Conservation (phyloP, 257 asterid genomes). For the Lithospermum erythrorhizon region DNA sequence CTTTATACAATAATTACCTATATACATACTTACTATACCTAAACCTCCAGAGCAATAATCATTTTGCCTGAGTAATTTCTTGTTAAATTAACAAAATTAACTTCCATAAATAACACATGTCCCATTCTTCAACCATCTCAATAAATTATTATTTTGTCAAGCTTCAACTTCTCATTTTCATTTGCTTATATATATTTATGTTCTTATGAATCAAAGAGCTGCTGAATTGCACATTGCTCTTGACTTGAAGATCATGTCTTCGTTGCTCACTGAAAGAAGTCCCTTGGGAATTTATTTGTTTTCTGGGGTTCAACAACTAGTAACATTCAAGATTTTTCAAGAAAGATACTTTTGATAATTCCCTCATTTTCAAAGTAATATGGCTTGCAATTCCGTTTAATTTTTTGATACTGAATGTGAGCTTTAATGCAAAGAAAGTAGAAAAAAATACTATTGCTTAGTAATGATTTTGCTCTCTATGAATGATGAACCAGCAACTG, state of each 20-base stretch:
- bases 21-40: slow-evolving; percentile 1
- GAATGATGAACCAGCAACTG: no score
- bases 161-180: neutral
- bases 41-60: slow-evolving; percentile 1
- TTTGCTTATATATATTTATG: no score
- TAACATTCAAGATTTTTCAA: no score
- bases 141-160: no score
- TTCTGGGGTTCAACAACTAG: neutral
- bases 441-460: neutral
- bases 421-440: neutral
- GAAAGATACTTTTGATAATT: no score
- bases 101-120: neutral
- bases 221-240: no score
- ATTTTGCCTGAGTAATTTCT: neutral
- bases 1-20: slow-evolving; percentile 31
- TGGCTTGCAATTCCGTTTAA: neutral
- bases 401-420: neutral
- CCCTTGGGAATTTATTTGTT: neutral
- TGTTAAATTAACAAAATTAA: neutral
- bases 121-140: neutral
- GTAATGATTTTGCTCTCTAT: neutral
- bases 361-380: no score
- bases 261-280: neutral
- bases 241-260: neutral
- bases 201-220: no score